Conservation (phyloP, 1,139 yeast species). For the Magnusiomyces suaveolens region DNA sequence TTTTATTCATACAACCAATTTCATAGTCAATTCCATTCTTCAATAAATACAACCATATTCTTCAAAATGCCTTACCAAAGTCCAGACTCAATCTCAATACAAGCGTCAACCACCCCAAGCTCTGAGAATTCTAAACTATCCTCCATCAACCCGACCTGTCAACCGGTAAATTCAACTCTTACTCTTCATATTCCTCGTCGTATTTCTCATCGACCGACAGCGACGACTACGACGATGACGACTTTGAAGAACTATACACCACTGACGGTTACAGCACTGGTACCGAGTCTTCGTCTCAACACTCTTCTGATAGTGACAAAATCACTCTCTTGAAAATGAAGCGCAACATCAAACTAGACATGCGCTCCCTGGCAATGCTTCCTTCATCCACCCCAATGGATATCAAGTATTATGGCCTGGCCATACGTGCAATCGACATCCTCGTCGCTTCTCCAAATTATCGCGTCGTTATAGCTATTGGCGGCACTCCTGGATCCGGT, state of each 20-base stretch:
- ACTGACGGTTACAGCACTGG: background rate
- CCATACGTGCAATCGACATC: background rate
- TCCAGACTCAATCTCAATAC: too few species aligned
- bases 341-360: background rate
- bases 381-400: background rate
- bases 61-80: too few species aligned
- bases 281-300: background rate
- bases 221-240: background rate
- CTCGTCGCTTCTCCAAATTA: background rate
- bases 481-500: slow-evolving; percentile 74
- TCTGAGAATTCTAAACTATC: too few species aligned
- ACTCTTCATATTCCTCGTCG: background rate
- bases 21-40: too few species aligned
- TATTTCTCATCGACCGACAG: background rate
- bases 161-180: background rate
- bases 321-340: background rate
- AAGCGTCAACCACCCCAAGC: too few species aligned
- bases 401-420: background rate
- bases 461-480: slow-evolving; percentile 47
- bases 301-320: background rate
- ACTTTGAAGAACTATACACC: background rate
- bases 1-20: too few species aligned
- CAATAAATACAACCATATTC: too few species aligned
- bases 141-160: too few species aligned
- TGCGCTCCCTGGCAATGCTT: background rate